A percentile compares a stretch with the other conserved stretches of the same genome.
Evolutionary conservation across 225 moss, liverwort and hornwort genomes (phyloP).

Genomic region (Pseudoscleropodium purum): DNA sequence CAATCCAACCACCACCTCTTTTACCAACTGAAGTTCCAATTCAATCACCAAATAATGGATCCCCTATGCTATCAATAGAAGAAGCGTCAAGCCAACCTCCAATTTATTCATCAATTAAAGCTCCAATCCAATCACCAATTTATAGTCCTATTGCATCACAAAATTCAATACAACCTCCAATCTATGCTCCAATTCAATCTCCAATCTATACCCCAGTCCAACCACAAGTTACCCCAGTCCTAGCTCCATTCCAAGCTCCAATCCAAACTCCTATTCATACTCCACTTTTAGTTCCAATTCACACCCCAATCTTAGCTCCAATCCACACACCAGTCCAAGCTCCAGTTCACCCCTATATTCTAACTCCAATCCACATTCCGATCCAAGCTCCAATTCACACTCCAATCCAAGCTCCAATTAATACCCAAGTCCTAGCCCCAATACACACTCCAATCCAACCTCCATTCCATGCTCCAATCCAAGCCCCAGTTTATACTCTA

Average conservation of each 20-base stretch:
- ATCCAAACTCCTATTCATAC: no score
- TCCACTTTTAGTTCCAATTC: neutral
- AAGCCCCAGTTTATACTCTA: no score
- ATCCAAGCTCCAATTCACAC: no score
- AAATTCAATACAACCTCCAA: neutral
- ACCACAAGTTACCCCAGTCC: accelerated
- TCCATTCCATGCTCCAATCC: no score
- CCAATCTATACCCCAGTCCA: neutral
- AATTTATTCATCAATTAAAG: neutral
- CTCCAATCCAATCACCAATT: no score
- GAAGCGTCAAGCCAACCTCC: neutral
- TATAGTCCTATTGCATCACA: neutral
- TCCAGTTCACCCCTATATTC: no score
- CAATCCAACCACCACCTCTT: neutral
- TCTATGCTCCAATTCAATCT: neutral
- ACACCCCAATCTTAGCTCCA: no score
- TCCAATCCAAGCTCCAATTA: neutral
- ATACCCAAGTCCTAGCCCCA: no score
- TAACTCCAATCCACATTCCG: accelerated
- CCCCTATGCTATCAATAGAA: neutral
- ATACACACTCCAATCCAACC: no score
- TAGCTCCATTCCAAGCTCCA: neutral
- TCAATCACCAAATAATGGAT: neutral
- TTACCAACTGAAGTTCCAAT: neutral
- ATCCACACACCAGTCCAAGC: no score